phyloP scores from a whole-genome alignment of 2,329 filamentous ascomycete genomes.

The Paraphaeosphaeria sporulosa region DNA sequence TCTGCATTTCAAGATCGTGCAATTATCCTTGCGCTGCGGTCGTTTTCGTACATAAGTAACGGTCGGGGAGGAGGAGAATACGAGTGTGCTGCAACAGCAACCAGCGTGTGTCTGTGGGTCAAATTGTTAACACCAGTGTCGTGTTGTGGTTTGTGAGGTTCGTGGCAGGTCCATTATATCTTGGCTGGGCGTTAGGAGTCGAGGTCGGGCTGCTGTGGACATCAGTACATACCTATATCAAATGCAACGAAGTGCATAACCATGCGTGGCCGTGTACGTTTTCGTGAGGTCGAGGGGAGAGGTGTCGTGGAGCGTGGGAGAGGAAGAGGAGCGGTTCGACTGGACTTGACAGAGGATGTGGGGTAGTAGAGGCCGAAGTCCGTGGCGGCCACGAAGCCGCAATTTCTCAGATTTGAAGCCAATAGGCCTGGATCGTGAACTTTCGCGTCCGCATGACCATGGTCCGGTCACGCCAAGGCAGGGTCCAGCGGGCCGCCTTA shows the following conservation, averaged over 20 bases:
- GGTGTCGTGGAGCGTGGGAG: neutral
- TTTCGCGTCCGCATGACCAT: constrained; percentile 35
- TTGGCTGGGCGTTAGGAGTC: neutral
- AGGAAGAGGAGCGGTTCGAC: neutral
- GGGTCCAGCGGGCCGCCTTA: constrained; percentile 33
- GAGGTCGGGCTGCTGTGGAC: constrained; percentile 11
- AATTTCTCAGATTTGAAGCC: constrained; percentile 24
- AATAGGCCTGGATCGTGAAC: constrained; percentile 39
- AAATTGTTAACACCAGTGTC: constrained; percentile 12
- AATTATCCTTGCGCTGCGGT: constrained; percentile 32
- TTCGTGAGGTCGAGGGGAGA: neutral
- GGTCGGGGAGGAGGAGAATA: constrained; percentile 29
- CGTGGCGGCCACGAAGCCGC: constrained; percentile 10
- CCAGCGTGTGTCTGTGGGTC: constrained; percentile 16
- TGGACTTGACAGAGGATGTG: neutral
- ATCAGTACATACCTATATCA: constrained; percentile 12
- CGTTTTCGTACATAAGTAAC: constrained; percentile 35
- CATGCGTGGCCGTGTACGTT: constrained; percentile 9
- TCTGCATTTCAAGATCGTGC: constrained; percentile 42
- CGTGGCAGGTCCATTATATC: constrained; percentile 1
- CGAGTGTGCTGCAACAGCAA: constrained; percentile 16
- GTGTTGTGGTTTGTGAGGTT: neutral
- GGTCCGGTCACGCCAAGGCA: constrained; percentile 2
- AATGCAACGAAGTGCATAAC: constrained; percentile 32
- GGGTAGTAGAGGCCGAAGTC: constrained; percentile 7